phyloP scores from a whole-genome alignment of 2,329 filamentous ascomycete genomes.

The Exophiala alcalophila region DNA sequence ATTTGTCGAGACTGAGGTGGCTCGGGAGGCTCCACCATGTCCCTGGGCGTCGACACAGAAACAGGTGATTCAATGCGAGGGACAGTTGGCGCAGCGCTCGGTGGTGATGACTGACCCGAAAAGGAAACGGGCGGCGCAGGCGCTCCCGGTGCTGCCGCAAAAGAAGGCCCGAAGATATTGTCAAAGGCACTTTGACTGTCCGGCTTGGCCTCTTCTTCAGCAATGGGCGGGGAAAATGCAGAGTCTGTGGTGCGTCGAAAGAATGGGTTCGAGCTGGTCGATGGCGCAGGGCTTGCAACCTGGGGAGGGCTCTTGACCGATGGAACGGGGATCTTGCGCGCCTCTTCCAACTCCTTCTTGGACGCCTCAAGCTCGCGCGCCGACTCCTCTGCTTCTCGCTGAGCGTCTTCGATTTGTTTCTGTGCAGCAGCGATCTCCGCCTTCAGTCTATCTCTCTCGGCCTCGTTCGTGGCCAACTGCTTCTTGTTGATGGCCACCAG shows the following conservation, averaged over 20 bases:
- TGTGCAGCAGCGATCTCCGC: constrained; percentile 68
- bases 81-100: constrained; percentile 53
- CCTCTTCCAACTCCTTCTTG: constrained; percentile 28
- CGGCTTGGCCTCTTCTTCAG: constrained; percentile 13
- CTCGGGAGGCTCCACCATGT: constrained; percentile 48
- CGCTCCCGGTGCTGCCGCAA: constrained; percentile 48
- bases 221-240: constrained; percentile 33
- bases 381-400: constrained; percentile 47
- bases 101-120: constrained; percentile 47
- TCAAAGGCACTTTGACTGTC: constrained; percentile 65
- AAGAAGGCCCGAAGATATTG: constrained; percentile 76
- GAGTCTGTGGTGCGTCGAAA: constrained; percentile 65
- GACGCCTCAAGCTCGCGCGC: constrained; percentile 44
- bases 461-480: constrained; percentile 83
- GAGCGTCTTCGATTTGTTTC: constrained; percentile 60
- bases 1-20: constrained; percentile 74
- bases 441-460: constrained; percentile 83
- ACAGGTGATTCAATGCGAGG: constrained; percentile 31
- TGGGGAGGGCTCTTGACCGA: constrained; percentile 25
- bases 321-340: constrained; percentile 23
- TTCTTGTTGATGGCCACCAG: constrained; percentile 98
- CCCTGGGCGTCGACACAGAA: constrained; percentile 31
- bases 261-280: constrained; percentile 81
- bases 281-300: constrained; percentile 53
- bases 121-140: constrained; percentile 63